These are phyloP conservation scores for Yamadazyma taylorii DNA, from an alignment of 1,139 yeast species.

Conservation along the genomic window DNA sequence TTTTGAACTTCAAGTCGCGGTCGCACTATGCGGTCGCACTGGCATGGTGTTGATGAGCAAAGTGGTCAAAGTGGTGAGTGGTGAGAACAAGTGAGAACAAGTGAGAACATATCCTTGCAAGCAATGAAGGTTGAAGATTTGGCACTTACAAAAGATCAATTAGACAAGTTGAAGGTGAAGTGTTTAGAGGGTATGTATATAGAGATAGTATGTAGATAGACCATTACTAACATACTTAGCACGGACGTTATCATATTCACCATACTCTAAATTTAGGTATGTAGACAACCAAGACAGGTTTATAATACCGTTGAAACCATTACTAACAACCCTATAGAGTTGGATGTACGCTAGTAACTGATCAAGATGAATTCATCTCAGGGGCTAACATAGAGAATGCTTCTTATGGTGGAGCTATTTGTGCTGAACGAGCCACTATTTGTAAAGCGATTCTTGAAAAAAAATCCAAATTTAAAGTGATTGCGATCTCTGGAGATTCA, in stretches of 20 bases:
- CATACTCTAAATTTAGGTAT: conserved; percentile 75
- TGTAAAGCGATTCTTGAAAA: conserved; percentile 62
- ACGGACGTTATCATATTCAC: conserved; percentile 61
- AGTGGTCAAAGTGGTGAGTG: background rate
- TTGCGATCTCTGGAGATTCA: conserved; percentile 72
- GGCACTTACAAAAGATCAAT: conserved; percentile 22
- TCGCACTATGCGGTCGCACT: background rate
- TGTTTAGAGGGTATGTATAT: conserved; percentile 35
- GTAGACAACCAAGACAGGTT: too few species aligned
- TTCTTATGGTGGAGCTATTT: conserved; percentile 81
- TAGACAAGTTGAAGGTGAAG: conserved; percentile 22
- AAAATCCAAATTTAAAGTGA: conserved; percentile 49
- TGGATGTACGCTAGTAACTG: conserved; percentile 71
- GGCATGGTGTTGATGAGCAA: too few species aligned
- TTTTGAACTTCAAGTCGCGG: background rate
- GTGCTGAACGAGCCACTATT: conserved; percentile 88
- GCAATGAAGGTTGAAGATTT: conserved; percentile 5
- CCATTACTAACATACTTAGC: conserved; percentile 37
- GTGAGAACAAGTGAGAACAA: background rate
- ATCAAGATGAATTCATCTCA: conserved; percentile 45
- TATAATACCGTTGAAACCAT: too few species aligned
- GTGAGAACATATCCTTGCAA: background rate
- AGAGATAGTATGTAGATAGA: too few species aligned
- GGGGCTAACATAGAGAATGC: conserved; percentile 97
- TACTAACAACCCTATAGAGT: conserved; percentile 52